Conservation (phyloP, 2,329 filamentous ascomycete species). For the Colletotrichum sojae region DNA sequence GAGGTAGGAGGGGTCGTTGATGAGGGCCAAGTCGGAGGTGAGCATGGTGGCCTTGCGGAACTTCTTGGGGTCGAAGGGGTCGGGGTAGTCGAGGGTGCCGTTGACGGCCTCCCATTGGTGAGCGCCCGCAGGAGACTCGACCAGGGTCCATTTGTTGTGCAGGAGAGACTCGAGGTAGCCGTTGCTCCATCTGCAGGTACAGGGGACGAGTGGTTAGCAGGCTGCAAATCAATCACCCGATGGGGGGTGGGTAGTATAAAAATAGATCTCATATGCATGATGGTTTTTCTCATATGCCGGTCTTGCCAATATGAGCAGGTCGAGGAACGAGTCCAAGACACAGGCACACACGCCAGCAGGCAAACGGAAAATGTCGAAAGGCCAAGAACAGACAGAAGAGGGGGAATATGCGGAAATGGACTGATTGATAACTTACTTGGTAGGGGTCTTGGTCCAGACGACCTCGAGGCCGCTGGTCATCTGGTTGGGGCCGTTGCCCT, state of each 20-base stretch:
- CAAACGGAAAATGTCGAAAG: background rate
- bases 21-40: constrained; percentile 81
- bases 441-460: constrained; percentile 82
- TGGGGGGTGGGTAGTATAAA: constrained; percentile 2
- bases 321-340: too few relatives aligned
- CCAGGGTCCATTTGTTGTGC: constrained; percentile 83
- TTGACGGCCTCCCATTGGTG: constrained; percentile 84
- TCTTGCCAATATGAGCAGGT: background rate
- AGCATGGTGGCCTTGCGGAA: constrained; percentile 84
- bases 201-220: constrained; percentile 29
- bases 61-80: constrained; percentile 78
- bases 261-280: constrained; percentile 23
- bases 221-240: constrained; percentile 35
- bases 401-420: constrained; percentile 11
- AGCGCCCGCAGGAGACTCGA: constrained; percentile 81
- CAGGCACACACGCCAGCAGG: background rate
- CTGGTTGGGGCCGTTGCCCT: constrained; percentile 79
- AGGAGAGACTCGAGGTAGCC: constrained; percentile 82
- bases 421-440: constrained; percentile 57
- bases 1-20: constrained; percentile 79
- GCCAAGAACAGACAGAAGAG: background rate
- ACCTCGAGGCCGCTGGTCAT: constrained; percentile 86
- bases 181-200: constrained; percentile 72
- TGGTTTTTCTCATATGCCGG: constrained; percentile 16
- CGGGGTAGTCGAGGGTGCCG: constrained; percentile 76